Conservation (phyloP, 1,284 basidiomycete genomes). For the Thecaphora frezii region DNA sequence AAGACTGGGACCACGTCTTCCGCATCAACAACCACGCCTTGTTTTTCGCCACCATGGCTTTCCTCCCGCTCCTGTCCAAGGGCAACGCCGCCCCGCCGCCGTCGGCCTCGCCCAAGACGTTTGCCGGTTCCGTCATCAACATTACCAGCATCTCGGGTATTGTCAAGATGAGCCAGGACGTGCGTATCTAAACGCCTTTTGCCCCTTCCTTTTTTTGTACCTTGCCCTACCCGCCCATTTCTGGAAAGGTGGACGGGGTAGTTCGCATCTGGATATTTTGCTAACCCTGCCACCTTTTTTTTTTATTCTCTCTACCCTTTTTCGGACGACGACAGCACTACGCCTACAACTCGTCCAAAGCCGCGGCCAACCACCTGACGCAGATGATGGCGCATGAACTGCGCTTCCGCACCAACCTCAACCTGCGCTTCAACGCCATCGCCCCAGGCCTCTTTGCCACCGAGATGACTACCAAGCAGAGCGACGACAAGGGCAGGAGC, state of each 20-base stretch:
- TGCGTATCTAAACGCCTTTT: conserved; percentile 1
- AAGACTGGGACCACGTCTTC: conserved; percentile 37
- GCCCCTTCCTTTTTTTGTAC: background rate
- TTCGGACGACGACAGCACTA: conserved; percentile 22
- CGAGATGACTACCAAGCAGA: conserved; percentile 41
- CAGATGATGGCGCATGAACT: conserved; percentile 46
- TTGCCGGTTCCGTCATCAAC: conserved; percentile 31
- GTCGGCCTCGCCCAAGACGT: background rate
- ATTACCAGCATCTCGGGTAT: conserved; percentile 40
- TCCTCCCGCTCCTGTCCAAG: conserved; percentile 41
- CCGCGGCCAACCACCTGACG: conserved; percentile 46
- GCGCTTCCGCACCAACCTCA: conserved; percentile 18
- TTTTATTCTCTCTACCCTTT: background rate
- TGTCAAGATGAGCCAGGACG: conserved; percentile 32
- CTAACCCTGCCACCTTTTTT: background rate
- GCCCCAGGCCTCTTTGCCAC: conserved; percentile 42
- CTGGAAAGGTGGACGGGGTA: no score
- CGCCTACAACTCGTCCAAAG: conserved; percentile 49
- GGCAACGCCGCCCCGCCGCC: conserved; percentile 14
- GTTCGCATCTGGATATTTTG: no score
- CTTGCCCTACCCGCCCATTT: no score
- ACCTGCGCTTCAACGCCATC: conserved; percentile 43
- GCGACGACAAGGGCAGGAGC: conserved; percentile 17
- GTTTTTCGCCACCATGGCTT: conserved; percentile 49
- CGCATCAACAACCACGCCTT: conserved; percentile 31